phyloP scores from a whole-genome alignment of 768 basidiomycete genomes.

The Pleurotus pulmonarius region DNA sequence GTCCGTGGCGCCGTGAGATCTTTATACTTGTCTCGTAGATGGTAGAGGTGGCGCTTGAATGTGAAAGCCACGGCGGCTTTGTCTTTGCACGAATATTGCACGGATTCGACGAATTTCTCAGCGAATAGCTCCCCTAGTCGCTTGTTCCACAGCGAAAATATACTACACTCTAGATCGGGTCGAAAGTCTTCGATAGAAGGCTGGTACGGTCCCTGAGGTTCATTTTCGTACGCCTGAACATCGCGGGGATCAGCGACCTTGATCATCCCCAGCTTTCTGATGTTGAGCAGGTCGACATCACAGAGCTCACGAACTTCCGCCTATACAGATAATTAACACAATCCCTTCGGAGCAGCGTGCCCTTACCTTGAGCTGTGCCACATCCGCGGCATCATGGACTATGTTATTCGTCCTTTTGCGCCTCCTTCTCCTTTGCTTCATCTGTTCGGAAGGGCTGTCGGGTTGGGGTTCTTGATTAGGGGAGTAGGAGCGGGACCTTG shows the following conservation, averaged over 20 bases:
- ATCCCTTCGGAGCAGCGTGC: background rate
- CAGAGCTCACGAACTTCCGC: background rate
- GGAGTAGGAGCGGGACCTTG: no score
- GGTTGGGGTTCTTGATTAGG: no score
- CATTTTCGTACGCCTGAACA: background rate
- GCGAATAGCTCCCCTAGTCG: background rate
- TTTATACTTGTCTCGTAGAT: background rate
- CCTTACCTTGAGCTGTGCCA: no score
- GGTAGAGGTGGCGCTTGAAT: conserved; percentile 1
- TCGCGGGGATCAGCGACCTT: background rate
- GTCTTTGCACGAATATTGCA: background rate
- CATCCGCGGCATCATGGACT: no score
- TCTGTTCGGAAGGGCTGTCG: no score
- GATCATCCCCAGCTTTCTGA: background rate
- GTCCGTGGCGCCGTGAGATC: no score
- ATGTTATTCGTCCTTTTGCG: no score
- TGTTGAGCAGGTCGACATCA: background rate
- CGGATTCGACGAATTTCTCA: background rate
- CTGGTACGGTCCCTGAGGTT: background rate
- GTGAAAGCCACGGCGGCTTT: background rate
- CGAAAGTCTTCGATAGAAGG: conserved; percentile 1
- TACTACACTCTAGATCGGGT: background rate
- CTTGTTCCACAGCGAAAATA: conserved; percentile 4
- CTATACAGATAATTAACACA: background rate
- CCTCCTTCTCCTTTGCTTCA: no score